Evolutionary conservation across 805 yeast genomes (phyloP).

Genomic region (Middelhovenomyces tepae): DNA sequence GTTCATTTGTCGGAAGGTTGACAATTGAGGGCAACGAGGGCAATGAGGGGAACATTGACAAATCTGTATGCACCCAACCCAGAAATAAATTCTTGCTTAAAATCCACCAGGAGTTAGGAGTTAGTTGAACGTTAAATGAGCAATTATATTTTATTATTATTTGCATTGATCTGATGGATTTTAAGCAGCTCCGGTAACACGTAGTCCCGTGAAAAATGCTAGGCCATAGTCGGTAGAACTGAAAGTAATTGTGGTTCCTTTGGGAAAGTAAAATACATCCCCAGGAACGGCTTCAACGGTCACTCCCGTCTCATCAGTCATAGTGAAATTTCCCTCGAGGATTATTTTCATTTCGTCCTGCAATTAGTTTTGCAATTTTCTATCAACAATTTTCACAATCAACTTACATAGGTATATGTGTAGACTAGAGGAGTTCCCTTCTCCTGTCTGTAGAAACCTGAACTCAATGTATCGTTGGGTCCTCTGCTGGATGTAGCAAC

Average conservation of each 20-base stretch:
- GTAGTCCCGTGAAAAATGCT: slow-evolving; percentile 52
- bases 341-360: slow-evolving; percentile 67
- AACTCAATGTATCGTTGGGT: slow-evolving; percentile 48
- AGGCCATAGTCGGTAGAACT: slow-evolving; percentile 54
- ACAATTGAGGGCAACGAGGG: too few species aligned
- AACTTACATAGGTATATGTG: slow-evolving; percentile 49
- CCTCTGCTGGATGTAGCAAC: slow-evolving; percentile 53
- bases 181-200: too few species aligned
- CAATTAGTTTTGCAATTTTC: too few species aligned
- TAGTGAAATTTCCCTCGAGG: slow-evolving; percentile 56
- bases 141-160: too few species aligned
- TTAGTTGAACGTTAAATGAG: too few species aligned
- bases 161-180: too few species aligned
- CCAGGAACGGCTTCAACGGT: slow-evolving; percentile 51
- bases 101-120: too few species aligned
- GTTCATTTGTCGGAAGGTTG: too few species aligned
- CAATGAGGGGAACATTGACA: too few species aligned
- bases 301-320: slow-evolving; percentile 57
- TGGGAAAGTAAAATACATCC: slow-evolving; percentile 57
- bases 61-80: too few species aligned
- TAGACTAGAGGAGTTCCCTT: slow-evolving; percentile 62
- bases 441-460: slow-evolving; percentile 66
- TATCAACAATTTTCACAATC: too few species aligned
- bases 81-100: too few species aligned
- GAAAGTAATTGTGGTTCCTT: slow-evolving; percentile 61